phyloP scores from a whole-genome alignment of 768 basidiomycete species.

The Boletus reticulatus region DNA sequence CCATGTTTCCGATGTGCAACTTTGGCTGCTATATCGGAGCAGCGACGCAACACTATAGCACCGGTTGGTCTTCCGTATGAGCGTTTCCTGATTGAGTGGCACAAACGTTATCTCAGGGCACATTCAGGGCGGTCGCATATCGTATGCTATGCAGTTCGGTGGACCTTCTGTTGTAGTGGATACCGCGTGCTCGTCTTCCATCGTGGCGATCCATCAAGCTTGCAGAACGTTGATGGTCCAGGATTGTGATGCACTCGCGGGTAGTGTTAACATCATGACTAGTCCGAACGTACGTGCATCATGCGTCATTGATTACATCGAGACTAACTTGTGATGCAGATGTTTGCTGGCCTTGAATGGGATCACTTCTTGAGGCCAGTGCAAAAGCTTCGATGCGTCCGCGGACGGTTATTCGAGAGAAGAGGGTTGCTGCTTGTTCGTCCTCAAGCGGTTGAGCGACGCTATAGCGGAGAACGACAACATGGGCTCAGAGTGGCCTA shows the following conservation, averaged over 20 bases:
- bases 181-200: constrained; percentile 73
- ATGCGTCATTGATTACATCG: background rate
- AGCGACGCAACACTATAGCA: constrained; percentile 68
- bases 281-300: constrained; percentile 60
- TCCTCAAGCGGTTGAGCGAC: constrained; percentile 67
- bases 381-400: constrained; percentile 66
- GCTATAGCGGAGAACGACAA: constrained; percentile 65
- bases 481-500: constrained; percentile 60
- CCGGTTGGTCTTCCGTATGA: constrained; percentile 40
- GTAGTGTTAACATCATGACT: constrained; percentile 67
- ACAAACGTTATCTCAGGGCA: constrained; percentile 40
- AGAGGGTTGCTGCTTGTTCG: constrained; percentile 70
- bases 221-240: constrained; percentile 58
- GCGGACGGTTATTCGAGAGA: constrained; percentile 73
- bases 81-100: background rate
- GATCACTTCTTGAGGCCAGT: constrained; percentile 73
- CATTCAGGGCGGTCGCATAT: constrained; percentile 63
- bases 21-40: constrained; percentile 70
- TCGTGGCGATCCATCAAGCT: constrained; percentile 66
- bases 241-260: constrained; percentile 71
- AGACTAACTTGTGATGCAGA: constrained; percentile 38
- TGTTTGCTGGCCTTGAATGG: constrained; percentile 65
- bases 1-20: constrained; percentile 48
- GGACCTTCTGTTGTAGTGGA: constrained; percentile 74
- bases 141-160: constrained; percentile 62